Evolutionary conservation across 345 rosid species (phyloP), one percentile per base, ranked within the genome.

Genomic region (Dimocarpus longan): DNA sequence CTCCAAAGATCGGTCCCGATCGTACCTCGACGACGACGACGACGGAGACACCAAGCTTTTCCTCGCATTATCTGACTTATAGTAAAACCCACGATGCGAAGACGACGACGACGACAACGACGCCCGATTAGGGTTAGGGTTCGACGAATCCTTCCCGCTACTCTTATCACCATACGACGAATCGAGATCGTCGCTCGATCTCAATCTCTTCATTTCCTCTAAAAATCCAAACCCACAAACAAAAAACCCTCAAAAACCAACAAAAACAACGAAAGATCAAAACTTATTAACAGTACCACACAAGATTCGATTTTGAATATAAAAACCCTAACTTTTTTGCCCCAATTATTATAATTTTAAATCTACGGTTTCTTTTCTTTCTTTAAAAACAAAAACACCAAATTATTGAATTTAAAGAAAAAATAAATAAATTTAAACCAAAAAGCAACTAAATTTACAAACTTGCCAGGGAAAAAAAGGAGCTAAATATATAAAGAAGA

Each of bases 131-230:
- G 82, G 88, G 78, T 85, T 88, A 80, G 76, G 81, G 59, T 68
- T 78, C 10, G 78, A n/a, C 40, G 88, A 72, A 22, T 87, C 94
- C 71, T 88, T 88, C 10, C 70, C 75, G 2, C 78, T 75, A 76
- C 52, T 82, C 68, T 89, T 91, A 28, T 90, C 95, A 46, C 76
- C 80, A 1, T 74, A 86, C 26, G 90, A 84, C 19, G 90, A 91
- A 82, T 87, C 92, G 42, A 93, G 89, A 86, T 93, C 97, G 59
- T 91, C 94, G 80, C 89, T 92, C 59, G 98, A 95, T 85, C 94
- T 91, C 87, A 92, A 81, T 42, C 98, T 86, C 93, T 95, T 95
- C 98, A 90, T 90, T 63, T 70, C 32, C 16, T 50, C 56, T 5
- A 60, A 10, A 60, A 60, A 60, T 9, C 65, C 65, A n/a, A 60